Evolutionary conservation across 306 rosid species (phyloP), one percentile per base, ranked within the genome.

Genomic region (Neltuma alba): DNA sequence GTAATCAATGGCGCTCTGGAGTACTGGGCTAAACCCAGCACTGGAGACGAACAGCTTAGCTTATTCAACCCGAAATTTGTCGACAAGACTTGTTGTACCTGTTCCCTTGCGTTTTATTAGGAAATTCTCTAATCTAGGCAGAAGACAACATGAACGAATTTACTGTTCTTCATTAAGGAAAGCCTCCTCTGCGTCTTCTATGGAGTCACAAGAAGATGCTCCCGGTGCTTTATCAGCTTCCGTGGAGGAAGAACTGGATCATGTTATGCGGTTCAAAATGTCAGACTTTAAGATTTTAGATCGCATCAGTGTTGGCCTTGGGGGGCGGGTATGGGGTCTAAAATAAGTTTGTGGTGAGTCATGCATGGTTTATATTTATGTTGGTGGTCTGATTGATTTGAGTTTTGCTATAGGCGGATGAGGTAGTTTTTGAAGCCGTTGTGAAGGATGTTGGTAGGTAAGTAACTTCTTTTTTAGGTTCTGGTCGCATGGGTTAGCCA

Each of bases 171-270:
- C 85, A 36, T 70, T 81, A 15, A 74, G 81, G 65, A 85, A 79
- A 66, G 86, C 88, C 48, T 79, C 77, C 42, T 76, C 91, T 70
- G 79, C 81, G 65, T 83, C 93, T 78, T 83, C 88, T 3, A 54
- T 52, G 81, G 91, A 71, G 72, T 83, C 92, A 47, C 83, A 81
- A 48, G 89, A 73, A 50, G 84, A 79, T 86, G 86, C 73, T 72
- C 78, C 18, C 30, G 72, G 75, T 74, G 65, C 78, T 20, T 52
- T 72, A 9, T 78, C 87, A 1, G 84, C 50, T 71, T 79, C 88
- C 64, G 28, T 79, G 83, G 98, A 92, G 82, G 98, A 94, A 81
- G 98, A 92, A 62, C 77, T 87, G 23, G 97, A 82, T 68, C 97
- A 94, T 85, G 97, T 92, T 76, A 85, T 83, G 3, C 84, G 85